A percentile compares a stretch with the other conserved stretches of the same genome.
phyloP scores from a whole-genome alignment of 306 rosid genomes.

The Sicyos baderoa region DNA sequence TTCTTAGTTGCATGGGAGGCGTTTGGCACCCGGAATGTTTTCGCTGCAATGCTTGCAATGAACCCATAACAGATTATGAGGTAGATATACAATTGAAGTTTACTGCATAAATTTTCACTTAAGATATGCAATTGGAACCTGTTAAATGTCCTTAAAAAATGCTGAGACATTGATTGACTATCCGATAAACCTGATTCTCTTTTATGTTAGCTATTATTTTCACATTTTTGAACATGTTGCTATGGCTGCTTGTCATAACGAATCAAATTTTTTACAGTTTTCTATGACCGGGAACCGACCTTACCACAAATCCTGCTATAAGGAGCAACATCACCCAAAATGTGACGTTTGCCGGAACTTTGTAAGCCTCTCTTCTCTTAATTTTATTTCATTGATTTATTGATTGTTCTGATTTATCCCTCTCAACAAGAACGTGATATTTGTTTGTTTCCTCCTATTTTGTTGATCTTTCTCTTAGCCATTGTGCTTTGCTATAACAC shows the following conservation, averaged over 20 bases:
- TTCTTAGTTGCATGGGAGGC: slow-evolving; percentile 65
- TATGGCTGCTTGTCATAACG: not conserved
- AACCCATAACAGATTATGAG: slow-evolving; percentile 83
- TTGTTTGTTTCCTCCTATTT: slow-evolving; percentile 1
- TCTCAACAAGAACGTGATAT: not conserved
- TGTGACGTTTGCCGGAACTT: slow-evolving; percentile 86
- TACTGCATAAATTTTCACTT: not conserved
- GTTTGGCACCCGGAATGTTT: slow-evolving; percentile 96
- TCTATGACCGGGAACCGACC: slow-evolving; percentile 70
- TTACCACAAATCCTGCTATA: slow-evolving; percentile 84
- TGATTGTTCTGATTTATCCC: not conserved
- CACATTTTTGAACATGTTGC: not conserved
- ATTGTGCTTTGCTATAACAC: not conserved
- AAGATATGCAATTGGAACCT: not conserved
- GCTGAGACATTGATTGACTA: not conserved
- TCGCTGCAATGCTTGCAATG: slow-evolving; percentile 63
- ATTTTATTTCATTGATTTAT: not conserved
- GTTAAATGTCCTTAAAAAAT: not conserved
- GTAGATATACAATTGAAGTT: slow-evolving; percentile 29
- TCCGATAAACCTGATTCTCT: not conserved
- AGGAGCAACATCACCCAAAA: slow-evolving; percentile 82
- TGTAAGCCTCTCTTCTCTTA: slow-evolving; percentile 45
- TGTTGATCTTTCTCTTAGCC: not conserved
- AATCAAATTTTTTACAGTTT: slow-evolving; percentile 42
- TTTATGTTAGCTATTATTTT: not conserved